These are phyloP conservation scores for Ilyonectria destructans DNA, from an alignment of 2,329 filamentous ascomycete genomes.

Conservation along the genomic window DNA sequence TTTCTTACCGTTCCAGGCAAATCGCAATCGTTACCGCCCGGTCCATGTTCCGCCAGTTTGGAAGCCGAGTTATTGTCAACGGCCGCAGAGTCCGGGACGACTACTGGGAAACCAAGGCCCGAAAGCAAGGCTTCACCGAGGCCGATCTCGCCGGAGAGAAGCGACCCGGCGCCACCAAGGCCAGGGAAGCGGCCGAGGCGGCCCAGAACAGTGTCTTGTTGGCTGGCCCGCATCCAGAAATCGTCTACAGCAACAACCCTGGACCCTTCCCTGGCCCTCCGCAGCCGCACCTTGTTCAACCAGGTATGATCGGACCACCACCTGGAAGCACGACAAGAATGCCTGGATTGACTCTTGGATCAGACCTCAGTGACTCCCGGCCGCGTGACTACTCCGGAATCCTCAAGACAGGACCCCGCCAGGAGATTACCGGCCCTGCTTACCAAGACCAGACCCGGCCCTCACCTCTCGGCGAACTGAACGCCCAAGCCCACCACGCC, in stretches of 20 bases:
- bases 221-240: constrained; percentile 83
- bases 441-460: constrained; percentile 91
- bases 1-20: constrained; percentile 97
- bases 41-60: constrained; percentile 99
- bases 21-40: constrained; percentile 98
- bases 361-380: constrained; percentile 84
- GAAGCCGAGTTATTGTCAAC: constrained; percentile 91
- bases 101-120: constrained; percentile 98
- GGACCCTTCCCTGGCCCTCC: constrained; percentile 77
- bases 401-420: constrained; percentile 83
- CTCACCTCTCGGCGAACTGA: constrained; percentile 82
- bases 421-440: constrained; percentile 88
- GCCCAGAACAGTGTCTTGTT: constrained; percentile 72
- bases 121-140: constrained; percentile 98
- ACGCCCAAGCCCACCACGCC: constrained; percentile 89
- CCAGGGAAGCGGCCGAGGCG: constrained; percentile 85
- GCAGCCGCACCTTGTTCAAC: constrained; percentile 79
- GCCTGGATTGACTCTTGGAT: constrained; percentile 86
- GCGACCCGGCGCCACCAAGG: constrained; percentile 91
- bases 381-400: constrained; percentile 88
- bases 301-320: constrained; percentile 78
- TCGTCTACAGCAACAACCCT: constrained; percentile 87
- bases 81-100: constrained; percentile 95
- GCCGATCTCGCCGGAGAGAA: constrained; percentile 97
- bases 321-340: constrained; percentile 80